Evolutionary conservation across 257 asterid species (phyloP).

Genomic region (Solanum pimpinellifolium): DNA sequence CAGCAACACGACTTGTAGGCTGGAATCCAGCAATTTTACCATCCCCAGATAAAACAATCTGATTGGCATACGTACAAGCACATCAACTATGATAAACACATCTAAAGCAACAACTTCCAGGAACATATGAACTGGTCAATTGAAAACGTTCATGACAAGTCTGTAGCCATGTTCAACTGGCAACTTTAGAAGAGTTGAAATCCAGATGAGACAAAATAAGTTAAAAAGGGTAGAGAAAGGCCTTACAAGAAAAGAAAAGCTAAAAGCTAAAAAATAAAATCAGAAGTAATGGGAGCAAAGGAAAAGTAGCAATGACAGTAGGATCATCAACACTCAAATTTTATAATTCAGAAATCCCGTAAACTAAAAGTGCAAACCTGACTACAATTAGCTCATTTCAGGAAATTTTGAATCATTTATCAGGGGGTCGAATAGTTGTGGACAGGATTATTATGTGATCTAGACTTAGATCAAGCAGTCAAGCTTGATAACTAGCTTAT

Average conservation of each 20-base stretch:
- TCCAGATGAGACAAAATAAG: neutral
- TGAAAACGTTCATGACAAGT: neutral
- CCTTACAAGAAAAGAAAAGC: neutral
- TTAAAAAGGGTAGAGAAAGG: neutral
- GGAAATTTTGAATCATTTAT: neutral
- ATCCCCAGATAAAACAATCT: slow-evolving; percentile 55
- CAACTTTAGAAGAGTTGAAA: neutral
- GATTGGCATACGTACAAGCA: neutral
- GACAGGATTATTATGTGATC: neutral
- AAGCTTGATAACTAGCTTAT: neutral
- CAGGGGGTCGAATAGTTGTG: neutral
- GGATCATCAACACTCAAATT: neutral
- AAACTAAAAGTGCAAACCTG: neutral
- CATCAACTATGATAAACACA: neutral
- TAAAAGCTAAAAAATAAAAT: neutral
- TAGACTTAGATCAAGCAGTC: neutral
- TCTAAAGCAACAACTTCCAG: neutral
- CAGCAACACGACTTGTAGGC: slow-evolving; percentile 75
- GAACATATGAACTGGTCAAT: neutral
- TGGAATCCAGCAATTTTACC: slow-evolving; percentile 60
- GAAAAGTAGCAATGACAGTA: neutral
- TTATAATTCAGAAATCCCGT: neutral
- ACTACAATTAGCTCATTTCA: neutral
- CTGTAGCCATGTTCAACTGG: neutral
- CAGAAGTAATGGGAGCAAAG: neutral